Conservation (phyloP, 352 stramenopile species). For the Saprolegnia diclina region DNA sequence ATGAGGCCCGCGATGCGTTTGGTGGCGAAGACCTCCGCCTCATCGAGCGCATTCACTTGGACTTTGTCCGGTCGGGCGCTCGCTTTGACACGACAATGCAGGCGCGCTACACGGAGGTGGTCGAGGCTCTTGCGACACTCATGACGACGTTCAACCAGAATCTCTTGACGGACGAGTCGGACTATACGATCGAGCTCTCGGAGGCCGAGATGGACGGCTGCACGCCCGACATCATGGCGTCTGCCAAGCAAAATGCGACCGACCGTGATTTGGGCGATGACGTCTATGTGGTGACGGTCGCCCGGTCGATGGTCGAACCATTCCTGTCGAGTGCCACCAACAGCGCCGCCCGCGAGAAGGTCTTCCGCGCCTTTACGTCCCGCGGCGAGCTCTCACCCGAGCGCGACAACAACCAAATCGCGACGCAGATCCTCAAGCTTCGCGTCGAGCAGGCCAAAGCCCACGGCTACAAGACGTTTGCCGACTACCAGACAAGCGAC, state of each 20-base stretch:
- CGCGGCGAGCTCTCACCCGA: slow-evolving; percentile 43
- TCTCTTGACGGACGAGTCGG: slow-evolving; percentile 56
- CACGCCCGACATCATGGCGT: slow-evolving; percentile 44
- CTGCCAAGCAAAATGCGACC: slow-evolving; percentile 42
- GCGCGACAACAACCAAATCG: slow-evolving; percentile 50
- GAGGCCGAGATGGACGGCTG: slow-evolving; percentile 45
- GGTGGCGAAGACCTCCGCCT: slow-evolving; percentile 40
- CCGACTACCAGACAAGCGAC: slow-evolving; percentile 54
- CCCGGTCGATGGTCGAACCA: slow-evolving; percentile 52
- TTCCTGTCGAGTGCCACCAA: slow-evolving; percentile 47
- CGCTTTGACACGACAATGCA: slow-evolving; percentile 35
- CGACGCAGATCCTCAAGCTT: slow-evolving; percentile 49
- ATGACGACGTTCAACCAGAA: slow-evolving; percentile 60
- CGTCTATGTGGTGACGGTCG: slow-evolving; percentile 53
- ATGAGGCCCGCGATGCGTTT: slow-evolving; percentile 31
- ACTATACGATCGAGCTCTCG: slow-evolving; percentile 46
- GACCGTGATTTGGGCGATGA: slow-evolving; percentile 36
- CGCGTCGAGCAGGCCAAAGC: slow-evolving; percentile 45
- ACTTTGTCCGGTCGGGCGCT: slow-evolving; percentile 36
- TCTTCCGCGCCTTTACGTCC: slow-evolving; percentile 42
- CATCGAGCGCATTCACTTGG: slow-evolving; percentile 47
- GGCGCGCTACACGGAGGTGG: slow-evolving; percentile 44
- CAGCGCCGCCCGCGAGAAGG: slow-evolving; percentile 43
- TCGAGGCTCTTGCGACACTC: slow-evolving; percentile 44
- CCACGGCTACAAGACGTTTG: slow-evolving; percentile 47